Base-by-base conservation (phyloP, 2,329 filamentous ascomycete species). In the Cercospora janseana region DNA sequence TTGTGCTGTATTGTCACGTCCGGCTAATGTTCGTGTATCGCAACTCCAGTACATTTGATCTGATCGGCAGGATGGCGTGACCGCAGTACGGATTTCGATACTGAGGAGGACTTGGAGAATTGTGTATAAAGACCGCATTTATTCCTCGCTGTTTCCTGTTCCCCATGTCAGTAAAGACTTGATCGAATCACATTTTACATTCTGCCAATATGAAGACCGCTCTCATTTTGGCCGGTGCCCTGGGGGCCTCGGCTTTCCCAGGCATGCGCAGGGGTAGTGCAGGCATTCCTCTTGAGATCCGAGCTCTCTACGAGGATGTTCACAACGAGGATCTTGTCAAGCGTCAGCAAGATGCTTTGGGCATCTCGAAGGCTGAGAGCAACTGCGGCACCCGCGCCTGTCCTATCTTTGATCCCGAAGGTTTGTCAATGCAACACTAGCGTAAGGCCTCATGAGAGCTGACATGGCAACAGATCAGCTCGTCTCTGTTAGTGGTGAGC, bases 201-300 rank as follows among this genome's bases (percentile, higher is more conserved):
- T 44, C 18, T 5, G 10, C 8, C 44, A 55, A 16, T 4, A 59
- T 59, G 56, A 59, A 55, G 54, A 51, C 43, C 31, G 31, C 46
- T 5, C 46, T 59, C 31, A 32, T 59, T 21, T 46, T 59, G 32
- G 50, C 54, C 34, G 32, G 49, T 31, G 56, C 55, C 10, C 51
- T 59, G 32, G 47, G 56, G 41, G 56, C 52, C 3, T n/a, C 46
- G 35, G 56, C 56, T 10, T 59, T 59, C 38, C 56, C 56, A 8
- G 48, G 47, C 8, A 21, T 54, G 38, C 24, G 24, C 13, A 52
- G 27, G 15, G 49, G 32, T 20, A 27, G 28, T n/a, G 49, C 40
- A 6, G 49, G 40, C n/a, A 6, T 52, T 24, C 41, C 41, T 10
- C 23, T 24, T 12, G 32, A 38, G 8, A 24, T 55, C 26, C 47